Evolutionary conservation across 1,284 basidiomycete species (phyloP).

Genomic region (Pseudozyma thailandica): DNA sequence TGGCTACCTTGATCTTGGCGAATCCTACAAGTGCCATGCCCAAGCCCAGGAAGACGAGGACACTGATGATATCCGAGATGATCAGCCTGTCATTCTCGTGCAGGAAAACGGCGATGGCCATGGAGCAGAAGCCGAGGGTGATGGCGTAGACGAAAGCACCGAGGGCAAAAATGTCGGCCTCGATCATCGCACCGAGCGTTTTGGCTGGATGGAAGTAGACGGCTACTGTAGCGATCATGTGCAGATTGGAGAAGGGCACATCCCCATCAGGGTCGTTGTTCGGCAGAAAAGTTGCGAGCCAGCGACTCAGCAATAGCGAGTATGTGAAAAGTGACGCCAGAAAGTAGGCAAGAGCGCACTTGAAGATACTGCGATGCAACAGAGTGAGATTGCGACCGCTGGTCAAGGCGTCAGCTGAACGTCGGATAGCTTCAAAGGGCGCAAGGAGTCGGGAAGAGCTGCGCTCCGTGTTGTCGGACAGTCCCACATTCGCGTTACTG

Average conservation of each 20-base stretch:
- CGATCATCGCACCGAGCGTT: slow-evolving; percentile 88
- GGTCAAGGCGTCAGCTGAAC: slow-evolving; percentile 74
- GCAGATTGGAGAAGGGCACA: slow-evolving; percentile 74
- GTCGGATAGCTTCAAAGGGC: slow-evolving; percentile 67
- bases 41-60: slow-evolving; percentile 77
- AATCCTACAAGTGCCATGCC: slow-evolving; percentile 84
- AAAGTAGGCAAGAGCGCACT: slow-evolving; percentile 91
- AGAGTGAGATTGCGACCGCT: slow-evolving; percentile 67
- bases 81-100: slow-evolving; percentile 71
- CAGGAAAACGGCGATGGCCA: slow-evolving; percentile 70
- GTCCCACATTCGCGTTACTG: not conserved
- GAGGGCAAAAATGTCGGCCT: slow-evolving; percentile 82
- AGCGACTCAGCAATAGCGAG: slow-evolving; percentile 72
- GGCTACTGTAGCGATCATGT: slow-evolving; percentile 89
- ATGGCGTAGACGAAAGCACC: slow-evolving; percentile 79
- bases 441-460: not conserved
- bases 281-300: slow-evolving; percentile 56
- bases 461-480: not conserved
- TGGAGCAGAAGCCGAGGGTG: slow-evolving; percentile 79
- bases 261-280: slow-evolving; percentile 55
- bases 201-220: slow-evolving; percentile 74
- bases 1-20: slow-evolving; percentile 88
- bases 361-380: slow-evolving; percentile 80
- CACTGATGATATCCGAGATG: slow-evolving; percentile 67
- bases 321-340: slow-evolving; percentile 93